A percentile compares a stretch with the other conserved stretches of the same genome.
phyloP scores from a whole-genome alignment of 225 moss, liverwort and hornwort species.

The Takakia lepidozioides region DNA sequence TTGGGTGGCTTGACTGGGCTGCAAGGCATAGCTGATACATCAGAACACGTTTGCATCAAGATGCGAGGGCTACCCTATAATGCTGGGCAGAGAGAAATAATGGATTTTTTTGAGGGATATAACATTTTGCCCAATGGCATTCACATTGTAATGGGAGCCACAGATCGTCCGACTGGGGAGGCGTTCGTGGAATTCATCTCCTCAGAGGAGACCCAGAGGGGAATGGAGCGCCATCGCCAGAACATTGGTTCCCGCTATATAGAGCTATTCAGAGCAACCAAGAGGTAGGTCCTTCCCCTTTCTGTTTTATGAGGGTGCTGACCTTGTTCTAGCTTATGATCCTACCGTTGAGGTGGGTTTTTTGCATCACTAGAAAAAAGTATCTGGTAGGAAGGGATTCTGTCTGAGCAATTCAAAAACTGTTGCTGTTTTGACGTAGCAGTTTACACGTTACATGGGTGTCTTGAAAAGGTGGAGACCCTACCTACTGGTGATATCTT shows the following conservation, averaged over 20 bases:
- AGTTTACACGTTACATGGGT: no score
- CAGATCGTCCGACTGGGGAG: slow-evolving; percentile 98
- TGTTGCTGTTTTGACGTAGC: no score
- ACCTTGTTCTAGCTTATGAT: no score
- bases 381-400: no score
- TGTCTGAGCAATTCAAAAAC: no score
- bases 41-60: slow-evolving; percentile 98
- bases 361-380: no score
- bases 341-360: no score
- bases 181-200: slow-evolving; percentile 97
- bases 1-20: slow-evolving; percentile 84
- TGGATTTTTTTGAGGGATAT: slow-evolving; percentile 99
- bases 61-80: slow-evolving; percentile 99
- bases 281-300: no score
- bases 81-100: slow-evolving; percentile 97
- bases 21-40: slow-evolving; percentile 78
- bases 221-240: slow-evolving; percentile 99
- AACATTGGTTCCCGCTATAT: slow-evolving; percentile 98
- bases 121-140: slow-evolving; percentile 94
- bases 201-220: slow-evolving; percentile 93
- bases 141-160: slow-evolving; percentile 97
- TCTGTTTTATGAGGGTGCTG: no score
- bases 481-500: no score
- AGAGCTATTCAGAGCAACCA: slow-evolving; percentile 96
- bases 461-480: no score